A percentile compares a stretch with the other conserved stretches of the same genome.
These are phyloP conservation scores for Annulohypoxylon moriforme DNA, from an alignment of 495 filamentous ascomycete species.

Conservation along the genomic window DNA sequence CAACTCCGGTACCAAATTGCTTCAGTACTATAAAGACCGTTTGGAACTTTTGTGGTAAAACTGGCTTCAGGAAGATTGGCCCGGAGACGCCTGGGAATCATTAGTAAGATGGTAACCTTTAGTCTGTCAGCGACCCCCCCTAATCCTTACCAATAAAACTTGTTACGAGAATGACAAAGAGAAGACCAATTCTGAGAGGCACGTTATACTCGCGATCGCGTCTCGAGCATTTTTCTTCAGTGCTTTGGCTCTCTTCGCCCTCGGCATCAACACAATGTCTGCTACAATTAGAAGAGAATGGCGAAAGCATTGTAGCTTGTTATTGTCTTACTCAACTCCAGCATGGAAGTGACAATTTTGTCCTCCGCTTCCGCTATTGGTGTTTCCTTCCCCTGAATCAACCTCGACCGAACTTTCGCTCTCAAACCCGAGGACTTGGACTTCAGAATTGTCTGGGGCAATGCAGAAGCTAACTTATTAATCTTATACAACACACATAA, in stretches of 20 bases:
- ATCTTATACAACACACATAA: not conserved
- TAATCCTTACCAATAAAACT: constrained; percentile 52
- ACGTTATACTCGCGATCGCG: constrained; percentile 66
- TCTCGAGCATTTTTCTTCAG: constrained; percentile 53
- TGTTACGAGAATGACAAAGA: constrained; percentile 69
- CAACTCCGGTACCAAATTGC: constrained; percentile 80
- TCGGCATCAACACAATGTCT: constrained; percentile 58
- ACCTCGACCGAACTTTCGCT: constrained; percentile 27
- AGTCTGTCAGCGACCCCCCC: not conserved
- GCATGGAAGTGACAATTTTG: constrained; percentile 72
- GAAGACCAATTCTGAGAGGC: constrained; percentile 65
- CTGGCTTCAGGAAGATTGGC: constrained; percentile 57
- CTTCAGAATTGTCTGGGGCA: constrained; percentile 56
- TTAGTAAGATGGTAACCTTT: constrained; percentile 10
- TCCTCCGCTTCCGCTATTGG: constrained; percentile 23
- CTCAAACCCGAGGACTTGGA: constrained; percentile 37
- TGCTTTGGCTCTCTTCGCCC: constrained; percentile 48
- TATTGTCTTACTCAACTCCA: constrained; percentile 66
- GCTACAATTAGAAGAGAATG: constrained; percentile 3
- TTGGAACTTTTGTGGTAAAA: constrained; percentile 46
- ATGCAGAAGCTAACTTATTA: constrained; percentile 52
- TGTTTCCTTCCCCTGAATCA: constrained; percentile 28
- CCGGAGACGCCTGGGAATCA: constrained; percentile 51
- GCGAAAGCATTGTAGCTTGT: not conserved
- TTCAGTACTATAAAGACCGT: constrained; percentile 65